Evolutionary conservation across 1,139 yeast genomes (phyloP).

Genomic region (Yamadazyma mexicana): DNA sequence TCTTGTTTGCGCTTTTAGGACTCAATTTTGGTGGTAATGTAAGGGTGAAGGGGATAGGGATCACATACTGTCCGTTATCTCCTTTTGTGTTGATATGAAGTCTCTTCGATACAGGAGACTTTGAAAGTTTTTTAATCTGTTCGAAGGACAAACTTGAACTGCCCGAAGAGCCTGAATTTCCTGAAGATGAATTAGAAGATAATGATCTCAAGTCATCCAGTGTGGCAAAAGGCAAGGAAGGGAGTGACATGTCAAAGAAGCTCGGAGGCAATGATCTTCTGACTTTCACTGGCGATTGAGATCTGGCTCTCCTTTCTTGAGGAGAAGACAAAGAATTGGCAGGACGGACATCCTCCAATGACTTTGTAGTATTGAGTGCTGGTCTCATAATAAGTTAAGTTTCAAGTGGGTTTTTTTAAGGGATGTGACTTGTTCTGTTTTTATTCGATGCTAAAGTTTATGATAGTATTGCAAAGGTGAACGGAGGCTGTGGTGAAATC

Average conservation of each 20-base stretch:
- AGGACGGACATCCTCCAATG: slow-evolving; percentile 24
- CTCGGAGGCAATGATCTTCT: slow-evolving; percentile 27
- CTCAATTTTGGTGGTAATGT: slow-evolving; percentile 45
- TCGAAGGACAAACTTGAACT: slow-evolving; percentile 15
- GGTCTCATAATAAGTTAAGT: slow-evolving; percentile 7
- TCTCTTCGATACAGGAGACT: slow-evolving; percentile 37
- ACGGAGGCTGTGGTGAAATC: no score
- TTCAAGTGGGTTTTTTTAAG: no score
- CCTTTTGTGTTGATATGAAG: slow-evolving; percentile 35
- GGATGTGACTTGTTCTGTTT: no score
- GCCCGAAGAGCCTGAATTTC: slow-evolving; percentile 8
- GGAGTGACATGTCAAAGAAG: slow-evolving; percentile 24
- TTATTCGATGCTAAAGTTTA: no score
- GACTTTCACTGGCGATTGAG: slow-evolving; percentile 31
- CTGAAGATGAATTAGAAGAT: slow-evolving; percentile 15
- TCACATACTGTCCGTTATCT: slow-evolving; percentile 29
- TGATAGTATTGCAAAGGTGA: no score
- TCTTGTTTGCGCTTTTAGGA: slow-evolving; percentile 19
- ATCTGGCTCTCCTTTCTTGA: slow-evolving; percentile 27
- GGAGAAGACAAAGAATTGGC: slow-evolving; percentile 1
- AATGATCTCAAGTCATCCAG: slow-evolving; percentile 17
- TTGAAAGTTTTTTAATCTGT: slow-evolving; percentile 32
- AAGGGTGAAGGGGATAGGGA: slow-evolving; percentile 47
- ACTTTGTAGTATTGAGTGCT: slow-evolving; percentile 6
- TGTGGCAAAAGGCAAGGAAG: slow-evolving; percentile 22